These are phyloP conservation scores for Aphelidium insulamus DNA, from an alignment of 371 early-diverging fungal species.

Conservation along the genomic window DNA sequence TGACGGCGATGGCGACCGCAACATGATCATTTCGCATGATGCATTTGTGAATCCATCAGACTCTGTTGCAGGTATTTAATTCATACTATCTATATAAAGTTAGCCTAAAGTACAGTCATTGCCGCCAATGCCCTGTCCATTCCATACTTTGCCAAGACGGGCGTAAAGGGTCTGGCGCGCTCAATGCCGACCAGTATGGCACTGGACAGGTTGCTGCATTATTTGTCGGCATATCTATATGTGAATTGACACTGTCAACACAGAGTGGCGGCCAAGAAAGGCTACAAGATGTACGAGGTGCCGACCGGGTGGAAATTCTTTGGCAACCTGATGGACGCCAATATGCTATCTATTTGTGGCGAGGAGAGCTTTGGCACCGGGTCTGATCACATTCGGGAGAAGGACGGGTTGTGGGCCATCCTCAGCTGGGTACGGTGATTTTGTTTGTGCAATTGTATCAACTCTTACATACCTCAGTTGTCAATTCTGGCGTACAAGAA, in stretches of 20 bases:
- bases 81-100: no score
- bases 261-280: slow-evolving; percentile 58
- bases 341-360: slow-evolving; percentile 82
- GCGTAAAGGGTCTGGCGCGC: slow-evolving; percentile 74
- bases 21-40: slow-evolving; percentile 84
- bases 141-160: slow-evolving; percentile 72
- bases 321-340: slow-evolving; percentile 95
- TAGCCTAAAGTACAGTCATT: no score
- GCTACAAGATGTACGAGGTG: slow-evolving; percentile 53
- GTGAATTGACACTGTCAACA: slow-evolving; percentile 1
- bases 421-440: no score
- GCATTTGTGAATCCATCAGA: slow-evolving; percentile 93
- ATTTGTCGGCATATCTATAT: not conserved
- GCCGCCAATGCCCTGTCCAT: slow-evolving; percentile 56
- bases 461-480: slow-evolving; percentile 51
- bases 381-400: slow-evolving; percentile 91
- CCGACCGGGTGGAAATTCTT: slow-evolving; percentile 95
- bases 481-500: slow-evolving; percentile 65
- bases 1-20: slow-evolving; percentile 82
- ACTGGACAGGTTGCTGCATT: slow-evolving; percentile 35
- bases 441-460: not conserved
- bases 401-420: slow-evolving; percentile 95
- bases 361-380: slow-evolving; percentile 96
- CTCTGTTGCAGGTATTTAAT: slow-evolving; percentile 87
- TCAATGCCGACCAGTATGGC: slow-evolving; percentile 90